A percentile compares a stretch with the other conserved stretches of the same genome.
Conservation (phyloP, 345 rosid species). For the Salix udensis region DNA sequence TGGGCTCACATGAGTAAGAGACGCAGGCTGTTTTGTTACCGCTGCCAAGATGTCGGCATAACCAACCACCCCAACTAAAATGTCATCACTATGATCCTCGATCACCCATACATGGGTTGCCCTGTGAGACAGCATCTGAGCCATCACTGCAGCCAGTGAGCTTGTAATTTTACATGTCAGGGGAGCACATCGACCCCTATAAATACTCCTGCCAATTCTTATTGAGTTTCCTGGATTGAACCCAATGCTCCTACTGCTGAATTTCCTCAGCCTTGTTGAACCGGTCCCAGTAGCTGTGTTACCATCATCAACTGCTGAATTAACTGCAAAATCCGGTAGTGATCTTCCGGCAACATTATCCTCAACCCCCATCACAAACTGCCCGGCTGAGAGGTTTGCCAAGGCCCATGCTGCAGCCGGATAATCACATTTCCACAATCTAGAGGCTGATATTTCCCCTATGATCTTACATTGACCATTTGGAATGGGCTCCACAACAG, state of each 20-base stretch:
- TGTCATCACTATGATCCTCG: conserved; percentile 67
- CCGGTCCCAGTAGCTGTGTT: conserved; percentile 22
- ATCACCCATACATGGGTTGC: conserved; percentile 98
- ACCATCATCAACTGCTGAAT: conserved; percentile 39
- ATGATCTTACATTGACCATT: conserved; percentile 66
- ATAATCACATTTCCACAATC: conserved; percentile 93
- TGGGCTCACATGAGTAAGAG: conserved; percentile 32
- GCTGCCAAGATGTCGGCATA: conserved; percentile 81
- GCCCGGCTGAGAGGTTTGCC: conserved; percentile 85
- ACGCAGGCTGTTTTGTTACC: conserved; percentile 62
- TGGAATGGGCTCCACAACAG: conserved; percentile 56
- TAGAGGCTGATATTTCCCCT: conserved; percentile 93
- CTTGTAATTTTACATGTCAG: conserved; percentile 81
- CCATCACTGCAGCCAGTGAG: conserved; percentile 94
- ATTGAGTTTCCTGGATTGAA: conserved; percentile 61
- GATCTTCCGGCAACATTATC: conserved; percentile 67
- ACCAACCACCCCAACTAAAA: conserved; percentile 78
- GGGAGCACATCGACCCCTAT: conserved; percentile 90
- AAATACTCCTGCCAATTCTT: conserved; percentile 72
- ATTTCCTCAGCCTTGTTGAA: conserved; percentile 52
- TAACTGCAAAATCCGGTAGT: conserved; percentile 44
- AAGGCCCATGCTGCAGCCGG: conserved; percentile 91
- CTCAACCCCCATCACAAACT: conserved; percentile 95
- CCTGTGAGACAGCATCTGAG: conserved; percentile 95
- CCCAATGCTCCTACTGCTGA: conserved; percentile 93